Conservation (phyloP, 1,284 basidiomycete species). For the Cryptococcus sp. region DNA sequence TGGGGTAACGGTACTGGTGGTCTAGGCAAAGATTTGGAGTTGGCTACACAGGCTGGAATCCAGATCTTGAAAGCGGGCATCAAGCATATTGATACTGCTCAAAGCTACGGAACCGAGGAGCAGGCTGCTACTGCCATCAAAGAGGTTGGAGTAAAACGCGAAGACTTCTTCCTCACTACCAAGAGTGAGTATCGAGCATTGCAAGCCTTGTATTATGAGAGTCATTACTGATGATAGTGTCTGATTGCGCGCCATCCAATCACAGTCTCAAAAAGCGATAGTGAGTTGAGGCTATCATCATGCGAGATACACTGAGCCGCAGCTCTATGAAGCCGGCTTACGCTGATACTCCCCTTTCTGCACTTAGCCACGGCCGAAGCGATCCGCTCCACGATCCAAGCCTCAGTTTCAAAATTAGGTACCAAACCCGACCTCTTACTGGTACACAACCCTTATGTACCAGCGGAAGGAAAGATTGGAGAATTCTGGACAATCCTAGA, state of each 20-base stretch:
- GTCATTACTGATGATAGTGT: background rate
- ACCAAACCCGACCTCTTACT: constrained; percentile 39
- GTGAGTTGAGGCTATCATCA: background rate
- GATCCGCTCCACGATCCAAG: constrained; percentile 26
- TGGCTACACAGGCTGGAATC: constrained; percentile 8
- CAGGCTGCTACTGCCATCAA: constrained; percentile 54
- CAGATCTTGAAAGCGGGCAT: constrained; percentile 45
- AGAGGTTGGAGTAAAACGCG: constrained; percentile 51
- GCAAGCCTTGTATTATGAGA: background rate
- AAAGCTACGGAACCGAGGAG: constrained; percentile 48
- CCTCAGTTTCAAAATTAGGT: constrained; percentile 28
- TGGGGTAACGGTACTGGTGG: constrained; percentile 36
- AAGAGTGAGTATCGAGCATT: constrained; percentile 52
- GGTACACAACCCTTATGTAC: constrained; percentile 40
- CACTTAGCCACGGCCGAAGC: constrained; percentile 17
- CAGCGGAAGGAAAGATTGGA: constrained; percentile 27
- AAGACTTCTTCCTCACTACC: constrained; percentile 59
- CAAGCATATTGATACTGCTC: constrained; percentile 49
- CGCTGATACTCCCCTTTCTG: background rate
- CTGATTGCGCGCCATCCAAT: background rate
- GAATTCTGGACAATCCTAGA: constrained; percentile 44
- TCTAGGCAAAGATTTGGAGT: constrained; percentile 2
- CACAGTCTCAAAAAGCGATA: background rate
- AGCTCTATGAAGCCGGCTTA: background rate
- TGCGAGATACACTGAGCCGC: background rate